Evolutionary conservation across 106 monocot genomes (phyloP).

Genomic region (Xerophyta viscosa): DNA sequence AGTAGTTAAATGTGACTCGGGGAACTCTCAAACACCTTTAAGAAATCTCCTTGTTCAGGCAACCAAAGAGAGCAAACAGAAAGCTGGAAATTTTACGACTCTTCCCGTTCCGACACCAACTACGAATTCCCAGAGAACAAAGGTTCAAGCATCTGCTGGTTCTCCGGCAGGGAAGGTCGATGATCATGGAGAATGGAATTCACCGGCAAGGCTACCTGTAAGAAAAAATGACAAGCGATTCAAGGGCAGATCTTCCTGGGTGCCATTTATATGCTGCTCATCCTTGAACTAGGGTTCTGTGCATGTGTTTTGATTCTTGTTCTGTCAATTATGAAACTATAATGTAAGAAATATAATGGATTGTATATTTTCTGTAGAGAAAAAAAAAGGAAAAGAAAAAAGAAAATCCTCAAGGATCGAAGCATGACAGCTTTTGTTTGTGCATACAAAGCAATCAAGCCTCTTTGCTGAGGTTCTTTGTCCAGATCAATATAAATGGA

Average conservation of each 20-base stretch:
- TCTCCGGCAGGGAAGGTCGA: background rate
- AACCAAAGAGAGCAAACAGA: conserved; percentile 10
- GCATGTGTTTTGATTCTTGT: no score
- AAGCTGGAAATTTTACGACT: background rate
- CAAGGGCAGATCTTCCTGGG: conserved; percentile 28
- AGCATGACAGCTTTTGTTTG: no score
- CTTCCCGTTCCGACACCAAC: background rate
- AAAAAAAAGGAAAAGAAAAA: no score
- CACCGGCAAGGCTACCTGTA: conserved; percentile 32
- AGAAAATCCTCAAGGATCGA: no score
- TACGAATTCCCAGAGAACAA: conserved; percentile 1
- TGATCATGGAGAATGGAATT: conserved; percentile 44
- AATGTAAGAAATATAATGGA: no score
- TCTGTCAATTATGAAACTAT: no score
- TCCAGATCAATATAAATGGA: no score
- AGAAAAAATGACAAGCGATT: conserved; percentile 7
- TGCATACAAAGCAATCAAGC: no score
- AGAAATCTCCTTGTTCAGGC: conserved; percentile 29
- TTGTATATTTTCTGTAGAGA: no score
- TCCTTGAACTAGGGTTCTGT: conserved; percentile 11
- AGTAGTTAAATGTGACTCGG: background rate
- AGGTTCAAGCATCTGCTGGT: background rate
- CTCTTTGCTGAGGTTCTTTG: no score
- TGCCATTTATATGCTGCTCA: conserved; percentile 43
- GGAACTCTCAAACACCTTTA: conserved; percentile 21